Conservation (phyloP, 441 rosid species). For the Populus trichocarpa region DNA sequence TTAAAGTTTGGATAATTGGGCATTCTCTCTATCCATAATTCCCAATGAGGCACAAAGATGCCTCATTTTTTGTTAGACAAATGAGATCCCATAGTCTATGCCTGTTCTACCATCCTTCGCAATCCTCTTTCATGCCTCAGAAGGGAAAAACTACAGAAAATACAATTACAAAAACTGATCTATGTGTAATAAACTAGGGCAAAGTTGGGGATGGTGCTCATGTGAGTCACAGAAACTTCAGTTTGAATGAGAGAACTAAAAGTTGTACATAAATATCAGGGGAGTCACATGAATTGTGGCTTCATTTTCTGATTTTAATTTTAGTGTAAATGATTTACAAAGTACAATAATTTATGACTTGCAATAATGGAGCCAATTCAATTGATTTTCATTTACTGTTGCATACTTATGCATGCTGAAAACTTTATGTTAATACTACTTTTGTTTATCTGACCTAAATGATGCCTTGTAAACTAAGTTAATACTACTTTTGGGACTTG, state of each 20-base stretch:
- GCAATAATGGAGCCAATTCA: not conserved
- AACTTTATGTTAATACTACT: not conserved
- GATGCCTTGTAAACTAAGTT: not conserved
- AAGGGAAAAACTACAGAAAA: not conserved
- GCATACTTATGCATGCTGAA: not conserved
- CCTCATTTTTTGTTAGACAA: not conserved
- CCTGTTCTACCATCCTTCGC: not conserved
- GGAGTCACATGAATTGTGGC: not conserved
- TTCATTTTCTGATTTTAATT: not conserved
- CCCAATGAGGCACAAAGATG: not conserved
- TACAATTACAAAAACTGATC: not conserved
- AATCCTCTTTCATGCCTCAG: not conserved
- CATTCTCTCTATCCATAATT: not conserved
- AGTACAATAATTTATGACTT: not conserved
- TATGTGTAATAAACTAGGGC: not conserved
- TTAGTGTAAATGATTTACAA: not conserved
- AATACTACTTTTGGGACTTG: constrained; percentile 5
- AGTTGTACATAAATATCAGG: not conserved
- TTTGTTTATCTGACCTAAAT: constrained; percentile 11
- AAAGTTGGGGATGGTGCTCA: not conserved
- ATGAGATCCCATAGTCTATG: not conserved
- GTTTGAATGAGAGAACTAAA: no score
- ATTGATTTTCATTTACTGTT: not conserved
- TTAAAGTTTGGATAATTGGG: not conserved
- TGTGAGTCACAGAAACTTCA: no score